Evolutionary conservation across 2,329 filamentous ascomycete genomes (phyloP), one percentile per base, ranked within the genome.

Genomic region (Cytospora leucostoma): DNA sequence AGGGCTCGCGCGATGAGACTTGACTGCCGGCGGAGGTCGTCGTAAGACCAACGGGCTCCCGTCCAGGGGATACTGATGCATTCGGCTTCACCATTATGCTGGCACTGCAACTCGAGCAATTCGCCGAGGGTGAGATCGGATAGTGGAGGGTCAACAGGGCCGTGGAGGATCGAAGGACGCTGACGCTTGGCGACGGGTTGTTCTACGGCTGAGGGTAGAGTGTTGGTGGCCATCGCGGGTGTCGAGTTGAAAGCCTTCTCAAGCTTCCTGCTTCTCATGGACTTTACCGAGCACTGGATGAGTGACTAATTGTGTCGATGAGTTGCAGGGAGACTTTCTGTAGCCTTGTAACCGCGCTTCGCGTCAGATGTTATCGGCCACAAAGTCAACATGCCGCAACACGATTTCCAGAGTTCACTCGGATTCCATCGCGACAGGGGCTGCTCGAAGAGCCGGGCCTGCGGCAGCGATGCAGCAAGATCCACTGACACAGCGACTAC

Each of bases 51-150:
- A 70, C 90, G 80, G 4, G 88, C 84, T 1, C 86, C 87, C 0
- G 89, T 92, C 89, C 89, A 93, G 0, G 90, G 88, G 57, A 90
- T 89, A 32, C 93, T 82, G 50, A 93, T 75, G 65, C 86, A 90
- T 72, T 93, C 89, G 60, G 84, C 81, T 57, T 83, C 79, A 32
- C 86, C 84, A 73, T 90, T 86, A 55, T 86, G 81, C 56, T 85
- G 80, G 52, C 84, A 87, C 75, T 93, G 90, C 15, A 91, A 80
- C 65, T 89, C 87, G 47, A 93, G 80, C 1, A 93, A 81, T 71
- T 91, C 88, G 7, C 88, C 88, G 8, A 93, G 81, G 0, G 89
- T 92, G 56, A 92, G 77, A 65, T 92, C 85, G 55, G 91, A 80
- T 44, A 93, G 81, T 1, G 87, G 86, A 63, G 89, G 88, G 67